These are phyloP conservation scores for Beauveria australis DNA, from an alignment of 2,329 filamentous ascomycete species.

Conservation along the genomic window DNA sequence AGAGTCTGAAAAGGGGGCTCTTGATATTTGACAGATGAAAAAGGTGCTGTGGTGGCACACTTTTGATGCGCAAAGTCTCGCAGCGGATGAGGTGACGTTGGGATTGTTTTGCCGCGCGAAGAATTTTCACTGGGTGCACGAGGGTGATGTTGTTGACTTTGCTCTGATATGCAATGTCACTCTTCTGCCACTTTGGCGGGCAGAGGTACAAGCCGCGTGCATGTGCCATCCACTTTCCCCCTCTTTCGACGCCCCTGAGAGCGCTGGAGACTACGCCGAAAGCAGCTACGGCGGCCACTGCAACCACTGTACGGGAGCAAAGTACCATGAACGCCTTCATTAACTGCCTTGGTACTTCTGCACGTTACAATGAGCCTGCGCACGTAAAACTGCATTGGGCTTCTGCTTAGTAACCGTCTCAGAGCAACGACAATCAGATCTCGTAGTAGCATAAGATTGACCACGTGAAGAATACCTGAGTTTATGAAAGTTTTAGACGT, in stretches of 20 bases:
- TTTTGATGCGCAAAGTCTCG: constrained; percentile 46
- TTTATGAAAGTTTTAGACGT: too few species aligned
- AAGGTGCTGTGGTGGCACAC: constrained; percentile 37
- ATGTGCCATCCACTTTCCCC: constrained; percentile 20
- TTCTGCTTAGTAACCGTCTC: background rate
- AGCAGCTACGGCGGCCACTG: constrained; percentile 7
- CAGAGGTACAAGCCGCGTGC: constrained; percentile 21
- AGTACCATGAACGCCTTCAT: background rate
- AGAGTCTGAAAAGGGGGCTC: constrained; percentile 45
- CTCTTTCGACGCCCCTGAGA: constrained; percentile 22
- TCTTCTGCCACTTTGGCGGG: constrained; percentile 13
- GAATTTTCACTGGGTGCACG: constrained; percentile 40
- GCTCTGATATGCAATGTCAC: constrained; percentile 14
- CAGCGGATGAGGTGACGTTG: constrained; percentile 48
- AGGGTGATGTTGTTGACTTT: constrained; percentile 10
- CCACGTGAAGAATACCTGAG: background rate
- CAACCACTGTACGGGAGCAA: constrained; percentile 4
- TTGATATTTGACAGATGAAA: constrained; percentile 42
- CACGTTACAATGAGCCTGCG: background rate
- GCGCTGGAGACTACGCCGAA: constrained; percentile 8
- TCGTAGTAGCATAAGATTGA: background rate
- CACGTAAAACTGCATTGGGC: background rate
- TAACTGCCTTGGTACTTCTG: background rate
- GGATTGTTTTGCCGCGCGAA: constrained; percentile 45
- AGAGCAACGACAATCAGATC: background rate